Evolutionary conservation across 805 yeast species (phyloP).

Genomic region (Naumovozyma castellii): DNA sequence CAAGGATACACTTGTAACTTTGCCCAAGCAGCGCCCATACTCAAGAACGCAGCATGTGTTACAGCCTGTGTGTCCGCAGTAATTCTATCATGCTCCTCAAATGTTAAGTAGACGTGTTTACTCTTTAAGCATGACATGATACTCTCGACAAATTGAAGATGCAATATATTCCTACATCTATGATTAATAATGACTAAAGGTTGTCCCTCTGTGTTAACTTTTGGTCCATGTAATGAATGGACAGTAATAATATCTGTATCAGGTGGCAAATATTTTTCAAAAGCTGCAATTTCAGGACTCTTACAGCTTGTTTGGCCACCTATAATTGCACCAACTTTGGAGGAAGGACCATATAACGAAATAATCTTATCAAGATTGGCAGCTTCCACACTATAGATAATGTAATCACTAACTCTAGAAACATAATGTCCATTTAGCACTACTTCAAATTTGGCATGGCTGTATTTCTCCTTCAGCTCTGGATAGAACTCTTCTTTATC

Average conservation of each 20-base stretch:
- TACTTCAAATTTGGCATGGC: slow-evolving; percentile 42
- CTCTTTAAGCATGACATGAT: slow-evolving; percentile 69
- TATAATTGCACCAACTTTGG: slow-evolving; percentile 79
- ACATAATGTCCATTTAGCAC: slow-evolving; percentile 76
- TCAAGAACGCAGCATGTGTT: slow-evolving; percentile 92
- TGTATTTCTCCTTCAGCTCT: slow-evolving; percentile 33
- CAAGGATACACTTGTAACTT: slow-evolving; percentile 80
- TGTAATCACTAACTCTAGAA: slow-evolving; percentile 70
- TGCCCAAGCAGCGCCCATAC: slow-evolving; percentile 97
- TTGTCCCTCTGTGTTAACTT: slow-evolving; percentile 80
- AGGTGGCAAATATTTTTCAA: slow-evolving; percentile 61
- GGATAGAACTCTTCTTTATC: slow-evolving; percentile 63
- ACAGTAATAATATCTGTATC: slow-evolving; percentile 80
- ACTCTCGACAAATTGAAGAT: slow-evolving; percentile 50
- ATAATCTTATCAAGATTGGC: slow-evolving; percentile 71
- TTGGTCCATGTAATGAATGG: slow-evolving; percentile 93
- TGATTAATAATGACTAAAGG: slow-evolving; percentile 83
- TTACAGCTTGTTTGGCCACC: slow-evolving; percentile 99
- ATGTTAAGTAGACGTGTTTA: slow-evolving; percentile 64
- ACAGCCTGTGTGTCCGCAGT: slow-evolving; percentile 99
- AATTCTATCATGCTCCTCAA: slow-evolving; percentile 85
- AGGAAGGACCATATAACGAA: slow-evolving; percentile 68
- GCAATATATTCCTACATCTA: slow-evolving; percentile 43
- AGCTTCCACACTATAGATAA: slow-evolving; percentile 89
- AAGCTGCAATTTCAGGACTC: slow-evolving; percentile 78